phyloP scores from a whole-genome alignment of 2,329 filamentous ascomycete species.

The Leptographium flavum region DNA sequence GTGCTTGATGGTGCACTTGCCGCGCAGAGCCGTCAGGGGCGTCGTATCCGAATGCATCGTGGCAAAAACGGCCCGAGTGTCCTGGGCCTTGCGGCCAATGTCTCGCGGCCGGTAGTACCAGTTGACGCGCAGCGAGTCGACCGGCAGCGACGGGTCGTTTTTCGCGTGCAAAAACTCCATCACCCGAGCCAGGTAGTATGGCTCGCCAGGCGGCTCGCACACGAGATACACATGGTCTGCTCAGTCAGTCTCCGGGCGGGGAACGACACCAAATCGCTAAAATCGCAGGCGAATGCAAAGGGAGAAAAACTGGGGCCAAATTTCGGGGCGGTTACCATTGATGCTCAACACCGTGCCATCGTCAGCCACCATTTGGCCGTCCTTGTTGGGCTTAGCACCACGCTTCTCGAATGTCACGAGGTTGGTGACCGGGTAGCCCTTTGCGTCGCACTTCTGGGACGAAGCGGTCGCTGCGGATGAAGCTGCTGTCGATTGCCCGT shows the following conservation, averaged over 20 bases:
- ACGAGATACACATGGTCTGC: constrained; percentile 80
- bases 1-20: constrained; percentile 85
- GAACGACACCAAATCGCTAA: neutral
- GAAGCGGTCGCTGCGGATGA: constrained; percentile 23
- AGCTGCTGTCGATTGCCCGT: constrained; percentile 11
- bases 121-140: constrained; percentile 85
- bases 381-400: constrained; percentile 47
- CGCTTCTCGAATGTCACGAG: constrained; percentile 77
- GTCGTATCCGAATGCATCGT: constrained; percentile 98
- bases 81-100: constrained; percentile 80
- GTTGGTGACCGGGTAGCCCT: constrained; percentile 52
- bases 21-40: constrained; percentile 79
- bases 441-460: constrained; percentile 15
- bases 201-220: constrained; percentile 92
- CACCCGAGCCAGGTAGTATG: constrained; percentile 92
- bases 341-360: constrained; percentile 72
- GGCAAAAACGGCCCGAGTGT: constrained; percentile 82
- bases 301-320: constrained; percentile 9
- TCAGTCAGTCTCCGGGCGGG: constrained; percentile 5
- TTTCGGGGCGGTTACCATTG: constrained; percentile 50
- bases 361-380: constrained; percentile 73
- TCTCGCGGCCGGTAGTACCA: constrained; percentile 98
- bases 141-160: constrained; percentile 55
- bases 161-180: constrained; percentile 92
- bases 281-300: neutral